Conservation (phyloP, 2,329 filamentous ascomycete genomes). For the Pseudofabraea citricarpa region DNA sequence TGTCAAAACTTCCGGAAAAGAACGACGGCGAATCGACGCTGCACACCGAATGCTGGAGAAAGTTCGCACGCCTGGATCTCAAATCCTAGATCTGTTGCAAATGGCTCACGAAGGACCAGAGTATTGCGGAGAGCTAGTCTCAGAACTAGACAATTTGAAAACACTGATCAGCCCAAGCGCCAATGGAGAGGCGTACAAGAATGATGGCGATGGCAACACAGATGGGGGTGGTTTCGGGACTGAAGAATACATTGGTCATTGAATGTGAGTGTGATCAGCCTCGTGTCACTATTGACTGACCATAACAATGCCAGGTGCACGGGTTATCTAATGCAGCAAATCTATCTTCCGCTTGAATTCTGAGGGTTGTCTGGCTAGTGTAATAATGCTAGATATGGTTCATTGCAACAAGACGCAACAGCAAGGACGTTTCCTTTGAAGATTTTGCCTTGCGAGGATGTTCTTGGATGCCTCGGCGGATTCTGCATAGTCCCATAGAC, state of each 20-base stretch:
- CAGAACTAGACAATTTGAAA: constrained; percentile 15
- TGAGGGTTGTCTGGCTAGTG: too few species aligned
- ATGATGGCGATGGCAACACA: not conserved
- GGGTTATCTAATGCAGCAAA: too few species aligned
- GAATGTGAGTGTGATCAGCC: too few species aligned
- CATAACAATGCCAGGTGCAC: too few species aligned
- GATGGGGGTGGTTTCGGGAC: constrained; percentile 1
- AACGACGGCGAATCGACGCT: constrained; percentile 6
- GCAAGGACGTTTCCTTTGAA: too few species aligned
- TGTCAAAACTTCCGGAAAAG: not conserved
- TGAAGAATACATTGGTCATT: not conserved
- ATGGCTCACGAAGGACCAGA: constrained; percentile 8
- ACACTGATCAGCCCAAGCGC: constrained; percentile 12
- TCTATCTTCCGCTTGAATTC: too few species aligned
- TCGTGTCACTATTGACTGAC: too few species aligned
- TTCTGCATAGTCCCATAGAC: too few species aligned
- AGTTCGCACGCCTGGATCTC: constrained; percentile 7
- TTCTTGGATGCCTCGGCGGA: too few species aligned
- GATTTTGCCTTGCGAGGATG: too few species aligned
- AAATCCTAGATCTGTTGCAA: constrained; percentile 14
- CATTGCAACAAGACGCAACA: too few species aligned
- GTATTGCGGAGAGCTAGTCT: constrained; percentile 15
- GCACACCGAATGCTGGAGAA: constrained; percentile 13
- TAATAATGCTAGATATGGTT: too few species aligned
- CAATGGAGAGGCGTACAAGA: constrained; percentile 9